These are phyloP conservation scores for Stemphylium beticola DNA, from an alignment of 2,329 filamentous ascomycete species.

Conservation along the genomic window DNA sequence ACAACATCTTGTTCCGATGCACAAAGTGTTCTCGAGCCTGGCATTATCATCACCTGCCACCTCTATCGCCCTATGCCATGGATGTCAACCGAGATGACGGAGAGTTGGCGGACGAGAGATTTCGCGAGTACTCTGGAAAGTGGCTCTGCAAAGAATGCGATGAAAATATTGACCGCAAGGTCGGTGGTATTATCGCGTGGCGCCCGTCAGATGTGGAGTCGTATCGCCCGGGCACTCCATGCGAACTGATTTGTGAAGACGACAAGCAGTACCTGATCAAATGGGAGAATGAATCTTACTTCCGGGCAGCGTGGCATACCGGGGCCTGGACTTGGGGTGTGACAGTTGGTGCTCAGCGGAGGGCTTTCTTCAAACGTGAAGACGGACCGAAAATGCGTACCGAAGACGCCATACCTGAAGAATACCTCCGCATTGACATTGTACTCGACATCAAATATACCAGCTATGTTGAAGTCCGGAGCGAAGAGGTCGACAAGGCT, in stretches of 20 bases:
- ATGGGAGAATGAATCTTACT: conserved; percentile 82
- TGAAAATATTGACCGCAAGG: conserved; percentile 64
- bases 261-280: conserved; percentile 93
- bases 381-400: conserved; percentile 71
- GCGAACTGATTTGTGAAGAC: conserved; percentile 69
- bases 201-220: conserved; percentile 68
- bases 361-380: conserved; percentile 76
- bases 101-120: conserved; percentile 65
- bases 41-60: conserved; percentile 83
- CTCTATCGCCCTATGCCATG: conserved; percentile 52
- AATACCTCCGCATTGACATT: conserved; percentile 84
- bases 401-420: conserved; percentile 84
- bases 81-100: conserved; percentile 54
- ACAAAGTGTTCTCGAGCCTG: conserved; percentile 75
- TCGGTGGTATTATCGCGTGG: conserved; percentile 87
- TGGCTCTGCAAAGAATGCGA: conserved; percentile 85
- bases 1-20: conserved; percentile 85
- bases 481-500: conserved; percentile 72
- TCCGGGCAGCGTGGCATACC: conserved; percentile 83
- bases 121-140: conserved; percentile 73
- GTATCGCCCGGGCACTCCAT: conserved; percentile 60
- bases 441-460: conserved; percentile 81
- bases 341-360: conserved; percentile 67
- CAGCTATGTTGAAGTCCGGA: conserved; percentile 63
- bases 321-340: conserved; percentile 87